phyloP scores from a whole-genome alignment of 2,329 filamentous ascomycete genomes.

The Grosmannia serpens region DNA sequence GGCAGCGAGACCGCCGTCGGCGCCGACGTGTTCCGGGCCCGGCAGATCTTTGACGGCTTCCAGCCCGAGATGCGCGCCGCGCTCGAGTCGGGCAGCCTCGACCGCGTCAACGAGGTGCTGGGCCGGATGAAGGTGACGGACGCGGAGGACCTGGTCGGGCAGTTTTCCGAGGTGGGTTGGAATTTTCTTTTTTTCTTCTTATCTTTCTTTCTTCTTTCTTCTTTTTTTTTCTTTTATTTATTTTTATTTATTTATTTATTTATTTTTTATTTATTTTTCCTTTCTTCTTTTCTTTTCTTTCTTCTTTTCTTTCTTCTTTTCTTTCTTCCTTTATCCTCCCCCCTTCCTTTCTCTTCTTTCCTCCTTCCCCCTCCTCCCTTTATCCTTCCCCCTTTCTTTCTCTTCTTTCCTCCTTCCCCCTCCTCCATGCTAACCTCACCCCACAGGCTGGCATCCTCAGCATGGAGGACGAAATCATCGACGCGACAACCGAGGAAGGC shows the following conservation, averaged over 20 bases:
- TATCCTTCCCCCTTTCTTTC: neutral
- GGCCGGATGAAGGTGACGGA: slow-evolving; percentile 76
- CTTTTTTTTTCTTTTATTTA: neutral
- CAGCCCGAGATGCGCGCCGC: slow-evolving; percentile 67
- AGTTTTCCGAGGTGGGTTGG: slow-evolving; percentile 50
- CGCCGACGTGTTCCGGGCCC: slow-evolving; percentile 48
- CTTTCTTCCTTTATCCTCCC: neutral
- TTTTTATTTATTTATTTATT: neutral
- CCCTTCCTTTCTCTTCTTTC: neutral
- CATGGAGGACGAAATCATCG: slow-evolving; percentile 85
- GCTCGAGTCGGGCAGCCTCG: slow-evolving; percentile 76
- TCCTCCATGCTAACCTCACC: neutral
- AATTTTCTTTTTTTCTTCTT: neutral
- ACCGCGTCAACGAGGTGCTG: slow-evolving; percentile 77
- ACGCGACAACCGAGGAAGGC: slow-evolving; percentile 84
- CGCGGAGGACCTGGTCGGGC: slow-evolving; percentile 69
- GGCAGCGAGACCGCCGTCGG: slow-evolving; percentile 56
- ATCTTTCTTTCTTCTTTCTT: neutral
- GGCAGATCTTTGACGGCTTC: slow-evolving; percentile 76
- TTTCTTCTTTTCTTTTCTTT: neutral
- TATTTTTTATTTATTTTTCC: neutral
- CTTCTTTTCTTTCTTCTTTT: neutral
- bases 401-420: neutral
- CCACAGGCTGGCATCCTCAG: slow-evolving; percentile 43
- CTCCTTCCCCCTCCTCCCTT: too few relatives aligned